Percentiles rank a stretch among this genome's conserved stretches.
phyloP scores from a whole-genome alignment of 164 flowering plant species.

The Aristolochia contorta region DNA sequence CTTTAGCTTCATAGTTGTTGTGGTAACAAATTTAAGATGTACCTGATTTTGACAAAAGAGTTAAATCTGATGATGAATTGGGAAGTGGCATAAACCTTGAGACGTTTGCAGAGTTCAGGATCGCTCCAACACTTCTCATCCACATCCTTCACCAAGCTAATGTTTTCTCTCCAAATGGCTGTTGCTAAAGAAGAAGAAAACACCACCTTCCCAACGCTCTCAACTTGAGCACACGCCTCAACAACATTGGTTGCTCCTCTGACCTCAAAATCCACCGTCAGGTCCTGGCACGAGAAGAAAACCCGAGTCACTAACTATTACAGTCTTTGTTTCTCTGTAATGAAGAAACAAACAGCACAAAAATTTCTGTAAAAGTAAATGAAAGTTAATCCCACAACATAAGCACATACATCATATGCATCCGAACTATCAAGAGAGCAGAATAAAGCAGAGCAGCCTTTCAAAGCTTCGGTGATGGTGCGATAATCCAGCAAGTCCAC shows the following conservation, averaged over 20 bases:
- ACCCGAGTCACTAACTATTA: too few relatives aligned
- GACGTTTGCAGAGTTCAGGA: slow-evolving; percentile 39
- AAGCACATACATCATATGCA: slow-evolving; percentile 52
- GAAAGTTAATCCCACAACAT: too few relatives aligned
- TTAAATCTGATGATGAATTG: background rate
- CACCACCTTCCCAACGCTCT: slow-evolving; percentile 38
- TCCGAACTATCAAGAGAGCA: slow-evolving; percentile 42
- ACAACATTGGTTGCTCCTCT: slow-evolving; percentile 65
- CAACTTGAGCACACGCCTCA: slow-evolving; percentile 67
- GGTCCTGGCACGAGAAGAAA: slow-evolving; percentile 26
- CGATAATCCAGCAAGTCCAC: slow-evolving; percentile 55
- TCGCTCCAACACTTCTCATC: slow-evolving; percentile 73
- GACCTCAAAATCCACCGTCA: slow-evolving; percentile 50
- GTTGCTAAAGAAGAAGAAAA: slow-evolving; percentile 61
- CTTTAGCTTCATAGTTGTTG: background rate
- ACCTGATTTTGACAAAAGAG: background rate
- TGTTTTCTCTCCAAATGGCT: slow-evolving; percentile 54
- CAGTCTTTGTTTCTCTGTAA: too few relatives aligned
- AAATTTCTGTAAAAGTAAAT: too few relatives aligned
- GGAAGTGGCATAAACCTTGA: slow-evolving; percentile 27
- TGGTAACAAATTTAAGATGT: background rate
- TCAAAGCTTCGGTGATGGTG: slow-evolving; percentile 45
- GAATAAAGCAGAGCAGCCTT: slow-evolving; percentile 46
- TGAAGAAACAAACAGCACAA: too few relatives aligned
- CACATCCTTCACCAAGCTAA: slow-evolving; percentile 27